Evolutionary conservation across 345 rosid genomes (phyloP).

Genomic region (Capsella bursapastoris): DNA sequence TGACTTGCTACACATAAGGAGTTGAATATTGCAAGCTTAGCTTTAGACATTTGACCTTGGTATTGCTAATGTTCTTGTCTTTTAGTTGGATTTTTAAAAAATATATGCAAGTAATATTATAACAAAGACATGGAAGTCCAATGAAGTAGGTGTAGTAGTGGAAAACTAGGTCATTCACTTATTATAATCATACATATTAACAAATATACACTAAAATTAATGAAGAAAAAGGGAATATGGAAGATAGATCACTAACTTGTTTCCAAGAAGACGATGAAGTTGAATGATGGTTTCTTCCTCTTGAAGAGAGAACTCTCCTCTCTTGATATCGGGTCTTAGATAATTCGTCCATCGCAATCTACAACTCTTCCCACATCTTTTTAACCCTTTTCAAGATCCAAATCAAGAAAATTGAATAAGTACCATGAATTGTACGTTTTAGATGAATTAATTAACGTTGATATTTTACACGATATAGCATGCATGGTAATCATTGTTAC

Average conservation of each 20-base stretch:
- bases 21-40: constrained; percentile 32
- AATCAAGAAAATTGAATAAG: constrained; percentile 9
- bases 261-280: constrained; percentile 47
- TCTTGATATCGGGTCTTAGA: constrained; percentile 47
- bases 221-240: neutral
- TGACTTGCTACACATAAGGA: constrained; percentile 24
- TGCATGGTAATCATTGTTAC: neutral
- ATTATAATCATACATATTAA: constrained; percentile 12
- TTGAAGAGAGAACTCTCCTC: constrained; percentile 47
- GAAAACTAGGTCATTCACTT: constrained; percentile 37
- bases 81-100: constrained; percentile 22
- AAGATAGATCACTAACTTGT: constrained; percentile 39
- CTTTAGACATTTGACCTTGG: constrained; percentile 42
- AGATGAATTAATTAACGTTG: constrained; percentile 7
- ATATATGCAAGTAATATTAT: constrained; percentile 28
- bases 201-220: neutral
- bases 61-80: constrained; percentile 36
- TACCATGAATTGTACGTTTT: neutral
- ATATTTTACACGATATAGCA: neutral
- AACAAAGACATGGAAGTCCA: constrained; percentile 41
- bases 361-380: constrained; percentile 49
- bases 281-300: constrained; percentile 49
- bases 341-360: constrained; percentile 50
- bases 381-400: constrained; percentile 40
- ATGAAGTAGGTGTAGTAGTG: constrained; percentile 46